A percentile compares a stretch with the other conserved stretches of the same genome.
phyloP scores from a whole-genome alignment of 2,329 filamentous ascomycete genomes.

The Penicillium frequentans region DNA sequence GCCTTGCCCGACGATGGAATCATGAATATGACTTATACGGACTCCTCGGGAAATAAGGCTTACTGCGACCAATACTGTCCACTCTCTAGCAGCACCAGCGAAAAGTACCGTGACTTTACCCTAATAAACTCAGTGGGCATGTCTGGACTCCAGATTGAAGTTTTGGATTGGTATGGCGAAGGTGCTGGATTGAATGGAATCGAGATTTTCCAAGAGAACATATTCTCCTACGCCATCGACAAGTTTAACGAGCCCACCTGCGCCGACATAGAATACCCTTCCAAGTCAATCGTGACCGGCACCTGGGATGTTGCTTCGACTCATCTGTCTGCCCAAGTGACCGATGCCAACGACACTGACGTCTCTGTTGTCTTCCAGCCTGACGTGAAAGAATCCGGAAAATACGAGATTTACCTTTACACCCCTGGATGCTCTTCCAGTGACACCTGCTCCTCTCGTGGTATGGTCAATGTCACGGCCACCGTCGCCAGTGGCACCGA shows the following conservation, averaged over 20 bases:
- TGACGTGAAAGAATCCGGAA: conserved; percentile 82
- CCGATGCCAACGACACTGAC: conserved; percentile 56
- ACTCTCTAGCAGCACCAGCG: conserved; percentile 67
- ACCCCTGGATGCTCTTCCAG: conserved; percentile 89
- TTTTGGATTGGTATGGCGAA: conserved; percentile 81
- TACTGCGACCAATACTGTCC: conserved; percentile 83
- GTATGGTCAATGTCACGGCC: conserved; percentile 79
- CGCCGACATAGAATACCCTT: conserved; percentile 62
- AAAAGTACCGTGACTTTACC: conserved; percentile 80
- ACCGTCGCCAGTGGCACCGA: conserved; percentile 63
- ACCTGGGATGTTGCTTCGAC: conserved; percentile 72
- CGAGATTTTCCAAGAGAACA: conserved; percentile 81
- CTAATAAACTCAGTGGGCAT: conserved; percentile 89
- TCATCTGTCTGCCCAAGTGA: conserved; percentile 71
- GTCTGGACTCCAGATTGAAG: conserved; percentile 80
- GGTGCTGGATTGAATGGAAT: conserved; percentile 85
- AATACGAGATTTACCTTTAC: conserved; percentile 88
- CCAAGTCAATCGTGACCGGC: conserved; percentile 68
- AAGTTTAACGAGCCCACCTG: conserved; percentile 88
- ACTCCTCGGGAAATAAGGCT: conserved; percentile 65
- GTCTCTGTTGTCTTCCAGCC: conserved; percentile 70
- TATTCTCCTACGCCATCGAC: conserved; percentile 80
- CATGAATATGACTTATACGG: conserved; percentile 91
- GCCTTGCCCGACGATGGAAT: conserved; percentile 86
- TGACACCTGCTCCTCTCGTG: conserved; percentile 71